These are phyloP conservation scores for Colletotrichum theobromicola DNA, from an alignment of 2,329 filamentous ascomycete genomes.

Conservation along the genomic window DNA sequence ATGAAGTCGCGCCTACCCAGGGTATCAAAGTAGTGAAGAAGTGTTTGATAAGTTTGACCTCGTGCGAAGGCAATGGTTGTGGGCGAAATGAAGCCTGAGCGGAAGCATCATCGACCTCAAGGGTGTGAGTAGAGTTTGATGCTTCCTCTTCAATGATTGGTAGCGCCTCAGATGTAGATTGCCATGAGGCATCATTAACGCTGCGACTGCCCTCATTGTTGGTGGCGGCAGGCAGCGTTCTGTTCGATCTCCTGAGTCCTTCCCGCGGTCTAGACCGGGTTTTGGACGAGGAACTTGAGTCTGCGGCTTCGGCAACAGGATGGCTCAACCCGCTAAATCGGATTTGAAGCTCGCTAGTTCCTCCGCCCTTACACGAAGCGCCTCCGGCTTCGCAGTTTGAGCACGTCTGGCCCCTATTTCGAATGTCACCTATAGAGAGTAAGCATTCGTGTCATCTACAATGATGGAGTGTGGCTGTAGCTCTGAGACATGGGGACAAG, in stretches of 20 bases:
- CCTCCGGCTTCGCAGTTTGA: not conserved
- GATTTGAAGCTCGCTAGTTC: not conserved
- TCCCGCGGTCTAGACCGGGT: not conserved
- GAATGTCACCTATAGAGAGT: not conserved
- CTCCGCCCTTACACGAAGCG: not conserved
- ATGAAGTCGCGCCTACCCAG: not conserved
- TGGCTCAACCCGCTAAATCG: not conserved
- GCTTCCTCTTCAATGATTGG: not conserved
- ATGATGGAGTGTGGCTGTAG: not conserved
- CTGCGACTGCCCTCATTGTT: not conserved
- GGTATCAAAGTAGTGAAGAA: not conserved
- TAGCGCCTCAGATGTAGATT: not conserved
- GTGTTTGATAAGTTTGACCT: not conserved
- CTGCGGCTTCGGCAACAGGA: not conserved
- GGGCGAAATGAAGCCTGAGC: fast-evolving
- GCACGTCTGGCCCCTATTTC: not conserved
- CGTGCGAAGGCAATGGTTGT: not conserved
- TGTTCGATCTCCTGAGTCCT: not conserved
- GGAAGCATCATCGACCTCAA: fast-evolving
- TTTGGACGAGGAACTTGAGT: not conserved
- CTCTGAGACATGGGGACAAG: not conserved
- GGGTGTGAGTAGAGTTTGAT: not conserved
- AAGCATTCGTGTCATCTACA: not conserved
- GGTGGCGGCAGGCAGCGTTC: not conserved
- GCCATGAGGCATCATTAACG: not conserved